Evolutionary conservation across 306 rosid genomes (phyloP).

Genomic region (Lathyrus aphaca): DNA sequence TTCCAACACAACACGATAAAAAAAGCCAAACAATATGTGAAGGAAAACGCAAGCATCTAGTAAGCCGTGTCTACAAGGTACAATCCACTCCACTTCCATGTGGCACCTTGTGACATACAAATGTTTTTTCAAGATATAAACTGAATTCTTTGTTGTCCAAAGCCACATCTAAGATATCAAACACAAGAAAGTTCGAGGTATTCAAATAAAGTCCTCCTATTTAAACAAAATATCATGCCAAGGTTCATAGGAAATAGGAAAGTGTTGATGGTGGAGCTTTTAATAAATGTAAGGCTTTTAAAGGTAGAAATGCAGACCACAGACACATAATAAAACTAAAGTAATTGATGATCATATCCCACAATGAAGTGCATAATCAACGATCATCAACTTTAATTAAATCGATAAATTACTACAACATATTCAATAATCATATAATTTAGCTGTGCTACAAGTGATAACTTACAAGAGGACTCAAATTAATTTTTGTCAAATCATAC

Average conservation of each 20-base stretch:
- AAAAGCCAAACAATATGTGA: not conserved
- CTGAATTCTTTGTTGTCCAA: constrained; percentile 15
- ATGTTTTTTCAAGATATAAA: constrained; percentile 6
- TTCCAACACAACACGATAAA: not conserved
- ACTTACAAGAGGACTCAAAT: not conserved
- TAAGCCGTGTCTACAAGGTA: too few relatives aligned
- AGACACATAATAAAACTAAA: not conserved
- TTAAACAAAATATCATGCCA: constrained; percentile 17
- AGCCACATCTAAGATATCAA: not conserved
- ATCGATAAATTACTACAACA: not conserved
- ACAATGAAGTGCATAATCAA: not conserved
- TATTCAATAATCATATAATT: constrained; percentile 17
- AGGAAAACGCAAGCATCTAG: too few relatives aligned
- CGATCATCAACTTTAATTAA: not conserved
- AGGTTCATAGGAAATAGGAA: not conserved
- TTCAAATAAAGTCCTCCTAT: not conserved
- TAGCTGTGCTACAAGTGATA: constrained; percentile 6
- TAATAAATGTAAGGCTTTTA: not conserved
- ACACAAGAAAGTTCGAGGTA: not conserved
- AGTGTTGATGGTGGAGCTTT: constrained; percentile 2
- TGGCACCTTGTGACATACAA: not conserved
- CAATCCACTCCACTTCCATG: too few relatives aligned
- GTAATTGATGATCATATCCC: constrained; percentile 1
- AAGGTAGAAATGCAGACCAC: not conserved
- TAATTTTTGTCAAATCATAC: not conserved